These are phyloP conservation scores for Rhodotorula sp. DNA, from an alignment of 1,284 basidiomycete species.

Conservation along the genomic window DNA sequence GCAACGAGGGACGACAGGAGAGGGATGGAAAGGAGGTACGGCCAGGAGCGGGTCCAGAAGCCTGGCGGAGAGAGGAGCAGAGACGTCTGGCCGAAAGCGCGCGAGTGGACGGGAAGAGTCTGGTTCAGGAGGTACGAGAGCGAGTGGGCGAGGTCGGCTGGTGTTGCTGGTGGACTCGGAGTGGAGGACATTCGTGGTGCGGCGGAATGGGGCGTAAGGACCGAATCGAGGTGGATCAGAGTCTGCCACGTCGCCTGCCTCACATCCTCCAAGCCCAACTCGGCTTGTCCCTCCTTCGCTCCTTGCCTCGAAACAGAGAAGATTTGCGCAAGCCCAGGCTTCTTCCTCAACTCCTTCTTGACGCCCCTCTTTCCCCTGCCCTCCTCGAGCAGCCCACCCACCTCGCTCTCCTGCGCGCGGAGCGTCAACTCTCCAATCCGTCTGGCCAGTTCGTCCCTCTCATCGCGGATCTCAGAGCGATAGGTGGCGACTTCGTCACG, in stretches of 20 bases:
- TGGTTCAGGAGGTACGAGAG: constrained; percentile 34
- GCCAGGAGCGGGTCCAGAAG: constrained; percentile 39
- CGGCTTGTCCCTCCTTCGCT: neutral
- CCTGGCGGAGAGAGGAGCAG: constrained; percentile 23
- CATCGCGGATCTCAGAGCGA: constrained; percentile 21
- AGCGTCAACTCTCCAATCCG: constrained; percentile 40
- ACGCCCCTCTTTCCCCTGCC: neutral
- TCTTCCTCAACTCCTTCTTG: neutral
- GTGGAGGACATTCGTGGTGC: neutral
- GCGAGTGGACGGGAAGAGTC: constrained; percentile 24
- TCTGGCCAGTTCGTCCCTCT: constrained; percentile 31
- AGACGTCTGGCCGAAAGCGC: neutral
- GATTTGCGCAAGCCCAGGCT: neutral
- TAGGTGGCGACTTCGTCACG: constrained; percentile 41
- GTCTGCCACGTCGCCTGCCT: constrained; percentile 27
- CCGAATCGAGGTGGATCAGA: constrained; percentile 17
- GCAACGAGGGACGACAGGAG: constrained; percentile 19
- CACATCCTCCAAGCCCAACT: constrained; percentile 18
- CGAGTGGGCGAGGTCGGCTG: constrained; percentile 31
- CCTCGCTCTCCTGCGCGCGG: neutral
- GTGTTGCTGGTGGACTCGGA: constrained; percentile 1
- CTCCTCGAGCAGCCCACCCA: neutral
- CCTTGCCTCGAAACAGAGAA: neutral
- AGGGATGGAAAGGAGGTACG: constrained; percentile 39
- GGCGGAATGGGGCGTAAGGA: constrained; percentile 4